Conservation (phyloP, 2,329 filamentous ascomycete species). For the Aspergillus ruber region DNA sequence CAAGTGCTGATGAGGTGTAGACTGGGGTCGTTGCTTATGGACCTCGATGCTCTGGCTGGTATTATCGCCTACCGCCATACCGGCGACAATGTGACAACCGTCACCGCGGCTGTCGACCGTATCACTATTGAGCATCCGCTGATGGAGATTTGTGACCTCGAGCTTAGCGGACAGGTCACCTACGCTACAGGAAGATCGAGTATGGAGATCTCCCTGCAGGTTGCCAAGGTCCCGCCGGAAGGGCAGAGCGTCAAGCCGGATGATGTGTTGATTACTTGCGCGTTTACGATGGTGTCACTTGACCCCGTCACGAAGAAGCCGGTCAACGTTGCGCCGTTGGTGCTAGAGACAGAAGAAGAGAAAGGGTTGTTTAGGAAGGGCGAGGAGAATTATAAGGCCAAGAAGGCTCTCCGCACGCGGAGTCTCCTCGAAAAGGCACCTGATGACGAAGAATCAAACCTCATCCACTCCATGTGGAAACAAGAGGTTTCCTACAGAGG, state of each 20-base stretch:
- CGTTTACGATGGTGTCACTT: constrained; percentile 71
- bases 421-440: constrained; percentile 62
- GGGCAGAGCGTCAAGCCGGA: constrained; percentile 51
- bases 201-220: constrained; percentile 67
- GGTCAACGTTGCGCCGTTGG: constrained; percentile 55
- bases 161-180: constrained; percentile 62
- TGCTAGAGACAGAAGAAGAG: constrained; percentile 60
- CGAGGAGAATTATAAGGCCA: constrained; percentile 60
- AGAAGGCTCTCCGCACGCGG: constrained; percentile 56
- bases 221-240: constrained; percentile 58
- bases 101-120: constrained; percentile 58
- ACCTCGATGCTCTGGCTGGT: constrained; percentile 69
- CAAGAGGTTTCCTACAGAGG: constrained; percentile 58
- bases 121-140: constrained; percentile 65
- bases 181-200: constrained; percentile 68
- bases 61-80: constrained; percentile 70
- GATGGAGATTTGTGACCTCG: constrained; percentile 70
- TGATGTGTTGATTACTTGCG: constrained; percentile 63
- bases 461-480: constrained; percentile 70
- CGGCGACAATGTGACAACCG: constrained; percentile 57
- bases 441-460: constrained; percentile 62
- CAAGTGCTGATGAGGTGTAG: constrained; percentile 26
- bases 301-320: constrained; percentile 63
- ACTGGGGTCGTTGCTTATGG: constrained; percentile 70
- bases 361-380: constrained; percentile 57